Conservation (phyloP, 768 basidiomycete genomes). For the Tulasnella sp. region DNA sequence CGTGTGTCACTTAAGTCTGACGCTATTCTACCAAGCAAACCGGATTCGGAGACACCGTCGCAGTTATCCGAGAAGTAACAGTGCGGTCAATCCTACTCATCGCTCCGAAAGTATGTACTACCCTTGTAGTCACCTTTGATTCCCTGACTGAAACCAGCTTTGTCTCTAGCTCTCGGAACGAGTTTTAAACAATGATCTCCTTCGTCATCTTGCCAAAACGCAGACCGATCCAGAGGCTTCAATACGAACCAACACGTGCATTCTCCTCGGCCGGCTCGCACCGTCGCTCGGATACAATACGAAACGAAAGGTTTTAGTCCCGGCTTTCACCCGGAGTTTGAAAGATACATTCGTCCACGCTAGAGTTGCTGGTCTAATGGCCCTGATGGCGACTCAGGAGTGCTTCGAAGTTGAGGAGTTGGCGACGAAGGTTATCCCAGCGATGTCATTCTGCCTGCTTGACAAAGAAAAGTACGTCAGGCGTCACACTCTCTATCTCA, state of each 20-base stretch:
- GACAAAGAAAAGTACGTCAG: slow-evolving; percentile 81
- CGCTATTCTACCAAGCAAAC: slow-evolving; percentile 51
- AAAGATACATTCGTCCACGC: slow-evolving; percentile 90
- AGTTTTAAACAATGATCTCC: slow-evolving; percentile 90
- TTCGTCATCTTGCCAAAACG: slow-evolving; percentile 83
- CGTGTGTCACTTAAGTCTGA: neutral
- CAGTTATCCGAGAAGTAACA: slow-evolving; percentile 89
- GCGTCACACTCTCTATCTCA: neutral
- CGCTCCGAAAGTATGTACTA: slow-evolving; percentile 59
- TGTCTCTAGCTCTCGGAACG: slow-evolving; percentile 65
- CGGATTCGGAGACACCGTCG: slow-evolving; percentile 89
- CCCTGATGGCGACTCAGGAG: slow-evolving; percentile 88
- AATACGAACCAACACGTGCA: slow-evolving; percentile 95
- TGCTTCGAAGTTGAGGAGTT: slow-evolving; percentile 82
- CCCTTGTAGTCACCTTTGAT: neutral
- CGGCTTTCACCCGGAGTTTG: slow-evolving; percentile 80
- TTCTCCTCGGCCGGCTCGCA: slow-evolving; percentile 84
- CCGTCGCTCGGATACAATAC: slow-evolving; percentile 78
- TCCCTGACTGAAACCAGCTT: neutral
- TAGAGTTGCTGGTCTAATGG: slow-evolving; percentile 88
- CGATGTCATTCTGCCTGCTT: slow-evolving; percentile 63
- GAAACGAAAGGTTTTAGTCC: slow-evolving; percentile 91
- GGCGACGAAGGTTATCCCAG: slow-evolving; percentile 81
- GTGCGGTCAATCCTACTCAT: slow-evolving; percentile 76
- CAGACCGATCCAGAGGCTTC: slow-evolving; percentile 89